phyloP scores from a whole-genome alignment of 805 yeast species.

The Debaryomyces prosopidis region DNA sequence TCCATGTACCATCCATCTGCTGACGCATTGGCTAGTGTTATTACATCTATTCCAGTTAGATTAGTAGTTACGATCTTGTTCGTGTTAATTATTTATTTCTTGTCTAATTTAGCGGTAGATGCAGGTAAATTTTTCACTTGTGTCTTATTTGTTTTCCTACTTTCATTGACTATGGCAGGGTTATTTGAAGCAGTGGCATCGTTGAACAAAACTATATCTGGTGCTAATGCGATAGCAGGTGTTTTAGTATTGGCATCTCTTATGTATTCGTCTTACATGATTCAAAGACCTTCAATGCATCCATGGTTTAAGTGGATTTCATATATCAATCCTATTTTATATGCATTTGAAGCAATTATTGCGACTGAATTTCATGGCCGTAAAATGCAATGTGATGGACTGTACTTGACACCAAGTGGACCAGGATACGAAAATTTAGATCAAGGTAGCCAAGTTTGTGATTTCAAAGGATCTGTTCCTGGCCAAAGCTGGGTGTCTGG shows the following conservation, averaged over 20 bases:
- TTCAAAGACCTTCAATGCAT: conserved; percentile 34
- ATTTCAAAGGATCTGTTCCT: conserved; percentile 17
- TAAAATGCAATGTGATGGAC: conserved; percentile 23
- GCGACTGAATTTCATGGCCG: conserved; percentile 32
- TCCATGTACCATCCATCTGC: conserved; percentile 31
- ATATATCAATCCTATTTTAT: conserved; percentile 35
- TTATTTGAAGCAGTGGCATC: conserved; percentile 57
- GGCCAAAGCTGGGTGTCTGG: conserved; percentile 26
- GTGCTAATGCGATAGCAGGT: conserved; percentile 59
- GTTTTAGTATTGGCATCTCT: conserved; percentile 35
- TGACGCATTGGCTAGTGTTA: conserved; percentile 23
- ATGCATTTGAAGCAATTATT: conserved; percentile 29
- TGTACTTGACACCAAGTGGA: conserved; percentile 23
- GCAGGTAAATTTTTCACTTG: conserved; percentile 59
- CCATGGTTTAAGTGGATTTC: conserved; percentile 38
- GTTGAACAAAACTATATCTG: conserved; percentile 50
- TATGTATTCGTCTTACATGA: conserved; percentile 31
- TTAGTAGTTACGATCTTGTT: conserved; percentile 21
- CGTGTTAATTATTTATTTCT: conserved; percentile 26
- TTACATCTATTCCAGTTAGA: conserved; percentile 21
- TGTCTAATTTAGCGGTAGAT: conserved; percentile 42
- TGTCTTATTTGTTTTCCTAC: conserved; percentile 44
- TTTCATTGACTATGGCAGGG: conserved; percentile 54
- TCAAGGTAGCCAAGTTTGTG: conserved; percentile 17
- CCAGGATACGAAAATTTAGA: conserved; percentile 20